Evolutionary conservation across 129 eudicot genomes (phyloP), one percentile per base, ranked within the genome.

Genomic region (Calendula officinalis): DNA sequence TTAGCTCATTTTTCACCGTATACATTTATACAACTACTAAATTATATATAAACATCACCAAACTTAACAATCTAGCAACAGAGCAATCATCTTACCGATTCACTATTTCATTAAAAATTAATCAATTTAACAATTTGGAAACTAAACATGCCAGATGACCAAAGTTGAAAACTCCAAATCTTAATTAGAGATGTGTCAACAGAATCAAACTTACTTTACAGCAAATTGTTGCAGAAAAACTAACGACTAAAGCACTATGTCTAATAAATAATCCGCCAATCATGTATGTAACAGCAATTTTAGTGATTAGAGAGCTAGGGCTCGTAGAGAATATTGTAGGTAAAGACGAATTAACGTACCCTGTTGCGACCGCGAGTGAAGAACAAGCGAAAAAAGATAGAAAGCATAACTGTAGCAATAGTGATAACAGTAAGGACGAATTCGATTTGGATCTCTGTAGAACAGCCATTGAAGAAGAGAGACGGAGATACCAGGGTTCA

Each of bases 381-480:
- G 30, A 22, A 22, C 1, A 22, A 22, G 30, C 30, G 30, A 22
- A 22, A 22, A 22, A 2, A 22, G 30, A 22, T 22, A 22, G 30
- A 22, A 22, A 22, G 30, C 30, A 67, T 11, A 60, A 17, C 42
- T 50, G 45, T 13, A 66, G 30, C 30, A 22, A 22, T 22, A 64
- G 30, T 22, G 30, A n/a, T n/a, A n/a, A n/a, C n/a, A n/a, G 66
- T 49, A 51, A 66, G n/a, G 36, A 41, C 53, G 56, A 52, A 55
- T 22, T 75, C 4, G 46, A 33, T 50, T 33, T n/a, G 75, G 71
- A 69, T 68, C 75, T 68, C 54, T 63, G 80, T 53, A 41, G 48
- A 62, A 55, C 75, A 61, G 71, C 80, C 80, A 60, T 75, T 14
- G 75, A 73, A 47, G 77, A 54, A 48, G 75, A 59, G 58, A 47